Conservation (phyloP, 2,329 filamentous ascomycete genomes). For the Xylariales sp. region DNA sequence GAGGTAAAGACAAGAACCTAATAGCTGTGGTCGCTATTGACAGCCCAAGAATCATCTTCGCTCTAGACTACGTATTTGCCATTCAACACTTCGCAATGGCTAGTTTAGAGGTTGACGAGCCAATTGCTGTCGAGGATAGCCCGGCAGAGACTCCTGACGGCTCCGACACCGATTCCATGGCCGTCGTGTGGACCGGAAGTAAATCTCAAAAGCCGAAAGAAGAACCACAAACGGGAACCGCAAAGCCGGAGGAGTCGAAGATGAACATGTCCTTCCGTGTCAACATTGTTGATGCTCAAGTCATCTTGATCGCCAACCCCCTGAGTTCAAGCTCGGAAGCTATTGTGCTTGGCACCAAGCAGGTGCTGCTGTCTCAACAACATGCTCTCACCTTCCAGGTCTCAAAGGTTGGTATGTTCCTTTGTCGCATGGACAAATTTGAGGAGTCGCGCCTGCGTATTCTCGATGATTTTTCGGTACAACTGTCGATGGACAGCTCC, state of each 20-base stretch:
- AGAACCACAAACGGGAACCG: conserved; percentile 15
- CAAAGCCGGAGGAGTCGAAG: conserved; percentile 33
- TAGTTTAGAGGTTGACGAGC: conserved; percentile 63
- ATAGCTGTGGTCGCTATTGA: conserved; percentile 93
- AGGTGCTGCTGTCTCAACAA: conserved; percentile 88
- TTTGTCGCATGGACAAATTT: conserved; percentile 97
- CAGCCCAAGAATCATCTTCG: conserved; percentile 90
- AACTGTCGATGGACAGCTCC: conserved; percentile 77
- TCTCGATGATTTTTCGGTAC: conserved; percentile 91
- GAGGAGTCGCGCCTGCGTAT: conserved; percentile 87
- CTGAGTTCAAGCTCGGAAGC: conserved; percentile 86
- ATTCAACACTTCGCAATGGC: conserved; percentile 77
- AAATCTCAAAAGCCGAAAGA: conserved; percentile 26
- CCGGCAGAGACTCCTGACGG: conserved; percentile 53
- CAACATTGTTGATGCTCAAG: conserved; percentile 92
- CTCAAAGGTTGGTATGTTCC: conserved; percentile 93
- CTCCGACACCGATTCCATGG: conserved; percentile 56
- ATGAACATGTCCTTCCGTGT: conserved; percentile 84
- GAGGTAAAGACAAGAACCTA: conserved; percentile 72
- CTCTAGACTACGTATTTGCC: conserved; percentile 90
- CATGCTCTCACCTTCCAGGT: conserved; percentile 92
- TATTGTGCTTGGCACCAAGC: conserved; percentile 90
- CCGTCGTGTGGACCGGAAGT: conserved; percentile 37
- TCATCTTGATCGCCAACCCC: conserved; percentile 94
- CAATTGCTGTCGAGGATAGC: conserved; percentile 46